Base-by-base conservation (phyloP, 352 stramenopile genomes). In the Nothophytophthora sp. region DNA sequence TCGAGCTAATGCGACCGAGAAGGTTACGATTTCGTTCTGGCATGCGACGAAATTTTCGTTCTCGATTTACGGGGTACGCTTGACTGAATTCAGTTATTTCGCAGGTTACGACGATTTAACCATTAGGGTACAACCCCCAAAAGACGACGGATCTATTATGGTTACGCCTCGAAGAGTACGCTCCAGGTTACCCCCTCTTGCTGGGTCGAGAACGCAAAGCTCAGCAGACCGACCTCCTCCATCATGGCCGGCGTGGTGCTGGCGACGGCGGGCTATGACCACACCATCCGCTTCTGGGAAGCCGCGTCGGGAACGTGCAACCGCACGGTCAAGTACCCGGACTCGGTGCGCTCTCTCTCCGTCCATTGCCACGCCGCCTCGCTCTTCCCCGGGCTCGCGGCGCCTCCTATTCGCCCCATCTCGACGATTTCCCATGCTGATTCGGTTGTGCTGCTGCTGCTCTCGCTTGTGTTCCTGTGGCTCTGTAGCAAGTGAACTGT, bases 251-350 rank as follows among this genome's bases (percentile, higher is more conserved):
- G 80, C 47, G 97, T 99, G 4, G 96, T 99, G 63, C 72, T 99
- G 38, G 96, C 95, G 37, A 99, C 96, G 10, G 96, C 91, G 29
- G 96, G 96, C 10, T 99, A 98, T 65, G 97, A 99, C 77, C 94
- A 99, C 76, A 99, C 97, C 55, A 99, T 99, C 60, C 81, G 96
- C 55, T 99, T 99, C 81, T 99, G 97, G 97, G 96, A 99, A 54
- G 95, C 97, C 12, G 90, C 96, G 0, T 97, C 85, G 12, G 95
- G 96, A 24, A 96, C 95, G 19, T 99, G 96, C 73, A 96, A 92
- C 42, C 86, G 96, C 44, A 98, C 96, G 5, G 79, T 99, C 55
- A 96, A 97, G 55, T 99, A 97, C 76, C 83, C 90, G 1, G 96
- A 99, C 73, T 98, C 88, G 69, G 84, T 95, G 63, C 5, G 73